Evolutionary conservation across 805 yeast species (phyloP), one percentile per base, ranked within the genome.

Genomic region (Sungouiella thailandica): DNA sequence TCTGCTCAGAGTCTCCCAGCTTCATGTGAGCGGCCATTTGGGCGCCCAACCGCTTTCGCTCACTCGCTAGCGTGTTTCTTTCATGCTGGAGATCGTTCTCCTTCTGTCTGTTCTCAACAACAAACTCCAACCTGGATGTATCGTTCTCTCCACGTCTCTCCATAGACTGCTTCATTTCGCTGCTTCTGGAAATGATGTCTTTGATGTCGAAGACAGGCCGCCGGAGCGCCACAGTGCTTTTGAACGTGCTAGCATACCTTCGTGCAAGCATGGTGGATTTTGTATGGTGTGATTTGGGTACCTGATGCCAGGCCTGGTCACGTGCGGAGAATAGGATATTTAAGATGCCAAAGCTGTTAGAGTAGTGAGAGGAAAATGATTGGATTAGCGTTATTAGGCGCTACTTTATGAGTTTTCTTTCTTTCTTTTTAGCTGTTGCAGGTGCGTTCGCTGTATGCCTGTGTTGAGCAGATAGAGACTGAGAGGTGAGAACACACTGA

Each of bases 111-210:
- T 55, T 49, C 6, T 43, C 34, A 0, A 59, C 40, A 4, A 63
- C 47, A 36, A 41, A 58, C 17, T 55, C 48, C 26, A 64, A 43
- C 28, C 46, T 41, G 4, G 46, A 39, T 30, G 12, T 33, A 34
- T 18, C 44, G 32, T 14, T 56, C 36, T 26, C 49, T 29, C 33
- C 54, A 37, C 71, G 39, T 25, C 61, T 47, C 4, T 38, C 17
- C 11, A 65, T 57, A 17, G 68, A 57, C 17, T 49, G 52, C 11
- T 46, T 33, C 43, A 57, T 61, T 26, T 44, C 48, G 12, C 27
- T 36, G 14, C 30, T 29, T n/a, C 41, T 25, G 17, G 41, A 19
- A 8, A 45, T 28, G 8, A 46, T 36, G 2, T 34, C 34, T 28
- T 44, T 46, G 15, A 43, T 31, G 17, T 46, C 45, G 15, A 46